Percentiles rank a stretch among this genome's conserved stretches.
phyloP scores from a whole-genome alignment of 2,329 filamentous ascomycete species.

The Ceratocystis papillata region DNA sequence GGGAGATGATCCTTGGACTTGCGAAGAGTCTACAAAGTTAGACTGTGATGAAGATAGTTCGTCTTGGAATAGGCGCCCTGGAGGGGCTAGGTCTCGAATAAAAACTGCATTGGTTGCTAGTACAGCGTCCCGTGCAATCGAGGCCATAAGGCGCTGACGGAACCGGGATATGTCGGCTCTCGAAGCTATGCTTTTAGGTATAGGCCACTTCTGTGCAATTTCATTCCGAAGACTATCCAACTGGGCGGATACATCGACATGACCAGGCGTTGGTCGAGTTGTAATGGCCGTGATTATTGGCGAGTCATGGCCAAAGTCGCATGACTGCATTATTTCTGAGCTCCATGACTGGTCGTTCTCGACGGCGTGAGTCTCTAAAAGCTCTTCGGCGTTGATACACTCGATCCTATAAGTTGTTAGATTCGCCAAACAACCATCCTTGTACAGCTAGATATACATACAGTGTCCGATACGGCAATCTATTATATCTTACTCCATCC shows the following conservation, averaged over 20 bases:
- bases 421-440: not conserved
- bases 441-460: constrained; percentile 10
- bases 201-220: constrained; percentile 6
- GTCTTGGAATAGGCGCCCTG: not conserved
- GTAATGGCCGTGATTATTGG: not conserved
- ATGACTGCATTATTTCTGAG: not conserved
- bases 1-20: not conserved
- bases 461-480: constrained; percentile 18
- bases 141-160: constrained; percentile 5
- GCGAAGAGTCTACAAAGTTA: constrained; percentile 1
- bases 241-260: not conserved
- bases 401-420: constrained; percentile 16
- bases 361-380: not conserved
- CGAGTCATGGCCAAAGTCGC: constrained; percentile 1
- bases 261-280: not conserved
- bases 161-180: not conserved
- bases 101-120: constrained; percentile 4
- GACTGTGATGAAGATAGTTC: not conserved
- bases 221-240: not conserved
- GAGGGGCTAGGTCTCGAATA: not conserved
- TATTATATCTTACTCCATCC: constrained; percentile 10
- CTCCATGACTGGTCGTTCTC: constrained; percentile 11
- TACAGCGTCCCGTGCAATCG: constrained; percentile 7
- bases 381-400: not conserved
- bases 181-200: not conserved